Evolutionary conservation across 257 asterid species (phyloP).

Genomic region (Nicotiana noctiflora): DNA sequence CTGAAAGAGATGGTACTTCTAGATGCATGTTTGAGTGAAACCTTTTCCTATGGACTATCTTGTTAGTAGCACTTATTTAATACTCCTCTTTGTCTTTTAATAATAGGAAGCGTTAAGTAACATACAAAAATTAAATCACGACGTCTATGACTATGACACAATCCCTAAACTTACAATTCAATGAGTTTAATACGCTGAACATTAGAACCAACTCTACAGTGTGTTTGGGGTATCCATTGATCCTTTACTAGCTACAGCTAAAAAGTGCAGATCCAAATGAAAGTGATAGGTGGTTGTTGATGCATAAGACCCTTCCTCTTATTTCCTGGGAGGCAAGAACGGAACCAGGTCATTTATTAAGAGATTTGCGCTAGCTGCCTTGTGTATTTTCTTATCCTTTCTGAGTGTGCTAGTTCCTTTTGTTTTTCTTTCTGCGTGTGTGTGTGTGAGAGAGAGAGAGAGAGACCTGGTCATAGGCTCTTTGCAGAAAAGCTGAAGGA

Average conservation of each 20-base stretch:
- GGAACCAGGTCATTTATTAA: neutral
- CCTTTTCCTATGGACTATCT: neutral
- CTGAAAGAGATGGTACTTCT: neutral
- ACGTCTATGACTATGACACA: neutral
- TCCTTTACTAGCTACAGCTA: neutral
- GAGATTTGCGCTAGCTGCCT: neutral
- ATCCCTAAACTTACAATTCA: neutral
- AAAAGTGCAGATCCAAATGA: neutral
- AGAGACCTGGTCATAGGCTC: slow-evolving; percentile 83
- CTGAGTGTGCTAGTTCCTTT: too few relatives aligned
- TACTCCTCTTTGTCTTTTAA: neutral
- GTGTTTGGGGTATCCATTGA: neutral
- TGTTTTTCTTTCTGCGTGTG: too few relatives aligned
- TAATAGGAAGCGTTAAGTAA: neutral
- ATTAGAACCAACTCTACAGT: too few relatives aligned
- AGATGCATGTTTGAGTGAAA: neutral
- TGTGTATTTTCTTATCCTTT: neutral
- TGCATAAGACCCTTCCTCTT: neutral
- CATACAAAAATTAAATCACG: neutral
- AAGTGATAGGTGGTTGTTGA: neutral
- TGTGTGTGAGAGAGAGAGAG: neutral
- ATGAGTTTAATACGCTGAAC: too few relatives aligned
- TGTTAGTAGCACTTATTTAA: neutral
- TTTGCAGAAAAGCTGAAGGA: slow-evolving; percentile 79
- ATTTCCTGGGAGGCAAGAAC: neutral